These are phyloP conservation scores for Agroathelia rolfsii DNA, from an alignment of 1,284 basidiomycete species.

Conservation along the genomic window DNA sequence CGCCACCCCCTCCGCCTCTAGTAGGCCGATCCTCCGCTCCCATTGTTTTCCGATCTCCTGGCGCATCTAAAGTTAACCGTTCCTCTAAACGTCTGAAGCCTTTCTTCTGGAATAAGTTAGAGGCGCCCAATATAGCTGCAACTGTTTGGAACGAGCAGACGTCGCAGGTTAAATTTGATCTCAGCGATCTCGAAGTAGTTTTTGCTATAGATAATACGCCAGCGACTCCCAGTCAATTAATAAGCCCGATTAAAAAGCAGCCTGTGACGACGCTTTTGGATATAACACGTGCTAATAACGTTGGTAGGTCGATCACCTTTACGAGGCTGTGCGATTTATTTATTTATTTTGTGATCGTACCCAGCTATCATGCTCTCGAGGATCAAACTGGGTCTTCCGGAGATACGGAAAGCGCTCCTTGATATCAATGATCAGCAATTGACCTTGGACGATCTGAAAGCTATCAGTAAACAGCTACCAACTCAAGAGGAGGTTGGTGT, in stretches of 20 bases:
- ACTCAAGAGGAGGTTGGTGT: conserved; percentile 61
- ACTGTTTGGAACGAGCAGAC: conserved; percentile 69
- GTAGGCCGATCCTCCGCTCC: conserved; percentile 15
- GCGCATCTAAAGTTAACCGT: conserved; percentile 22
- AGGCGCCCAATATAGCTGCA: conserved; percentile 28
- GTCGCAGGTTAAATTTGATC: conserved; percentile 34
- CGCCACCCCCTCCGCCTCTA: conserved; percentile 27
- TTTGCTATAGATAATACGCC: conserved; percentile 54
- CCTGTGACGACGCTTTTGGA: conserved; percentile 65
- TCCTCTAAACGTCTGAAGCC: conserved; percentile 66
- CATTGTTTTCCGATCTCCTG: conserved; percentile 24
- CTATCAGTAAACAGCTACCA: conserved; percentile 65
- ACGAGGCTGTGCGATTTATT: background rate
- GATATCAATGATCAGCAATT: conserved; percentile 60
- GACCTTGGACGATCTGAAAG: conserved; percentile 62
- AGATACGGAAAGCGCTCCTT: conserved; percentile 61
- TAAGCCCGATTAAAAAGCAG: conserved; percentile 41
- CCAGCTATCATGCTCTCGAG: conserved; percentile 74
- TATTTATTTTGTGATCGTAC: conserved; percentile 10
- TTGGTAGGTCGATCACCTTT: conserved; percentile 38
- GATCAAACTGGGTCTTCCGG: conserved; percentile 53
- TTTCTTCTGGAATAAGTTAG: conserved; percentile 86
- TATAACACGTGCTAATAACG: conserved; percentile 76
- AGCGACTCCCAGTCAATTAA: conserved; percentile 31
- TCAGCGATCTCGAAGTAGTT: conserved; percentile 66